Evolutionary conservation across 2,329 filamentous ascomycete genomes (phyloP), one percentile per base, ranked within the genome.

Genomic region (Pyricularia sp.): DNA sequence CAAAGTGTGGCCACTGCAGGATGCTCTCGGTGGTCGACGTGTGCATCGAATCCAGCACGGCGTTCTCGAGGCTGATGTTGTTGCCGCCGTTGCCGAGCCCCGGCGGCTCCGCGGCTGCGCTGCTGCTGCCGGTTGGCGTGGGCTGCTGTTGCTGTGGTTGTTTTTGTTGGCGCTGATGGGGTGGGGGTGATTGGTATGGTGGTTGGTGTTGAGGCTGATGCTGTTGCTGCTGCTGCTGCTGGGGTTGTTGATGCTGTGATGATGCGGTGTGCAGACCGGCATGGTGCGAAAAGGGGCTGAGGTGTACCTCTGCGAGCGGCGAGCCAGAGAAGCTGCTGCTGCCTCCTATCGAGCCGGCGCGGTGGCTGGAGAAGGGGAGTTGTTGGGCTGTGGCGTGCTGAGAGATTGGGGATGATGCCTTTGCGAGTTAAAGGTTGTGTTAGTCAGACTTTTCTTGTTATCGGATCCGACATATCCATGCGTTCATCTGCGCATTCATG

Each of bases 1-100:
- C 79, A 68, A 85, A 84, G 68, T 84, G 80, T 7, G 81, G 82
- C 83, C 83, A 85, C 69, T 82, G 80, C 0, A 85, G 77, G n/a
- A 85, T 78, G 0, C 81, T 82, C 71, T 85, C 82, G 0, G 82
- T 84, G 0, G 82, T 81, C 0, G 82, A 84, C 0, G 81, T 83
- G 72, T 84, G 83, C 76, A 83, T 81, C 0, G 81, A 81, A 11
- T 83, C 81, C 5, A 85, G 74, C 2, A 83, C 79, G 0, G 83
- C 83, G 69, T 84, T 85, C 70, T 82, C 80, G 42, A 80, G 76
- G 69, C 73, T 77, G 70, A 71, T 74, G 31, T 50, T 69, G 61
- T 3, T 36, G 33, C 33, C 33, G 33, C 3, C 12, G 33, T 36
- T 36, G 2, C 69, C 72, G 7, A 70, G 68, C 64, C 68, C 69